A percentile compares a stretch with the other conserved stretches of the same genome.
Evolutionary conservation across 1,284 basidiomycete species (phyloP).

Genomic region (Ceratobasidium papillatum): DNA sequence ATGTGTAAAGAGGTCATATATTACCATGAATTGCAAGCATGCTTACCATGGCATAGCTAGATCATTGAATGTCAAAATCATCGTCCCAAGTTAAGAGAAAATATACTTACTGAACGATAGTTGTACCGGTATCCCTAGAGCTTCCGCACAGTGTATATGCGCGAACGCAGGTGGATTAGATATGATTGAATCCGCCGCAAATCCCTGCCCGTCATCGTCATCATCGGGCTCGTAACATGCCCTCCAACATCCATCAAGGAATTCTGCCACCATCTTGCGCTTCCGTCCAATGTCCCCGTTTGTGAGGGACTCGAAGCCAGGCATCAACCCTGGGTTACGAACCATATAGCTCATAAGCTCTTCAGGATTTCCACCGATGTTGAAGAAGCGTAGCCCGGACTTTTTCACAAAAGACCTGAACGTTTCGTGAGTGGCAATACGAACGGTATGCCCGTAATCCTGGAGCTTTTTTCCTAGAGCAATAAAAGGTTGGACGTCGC

Average conservation of each 20-base stretch:
- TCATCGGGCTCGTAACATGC: conserved; percentile 61
- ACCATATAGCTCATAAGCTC: conserved; percentile 71
- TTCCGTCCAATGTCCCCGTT: conserved; percentile 62
- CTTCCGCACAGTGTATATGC: conserved; percentile 71
- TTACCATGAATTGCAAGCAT: not conserved
- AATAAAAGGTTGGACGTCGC: conserved; percentile 76
- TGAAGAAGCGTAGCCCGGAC: conserved; percentile 63
- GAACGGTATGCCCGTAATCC: conserved; percentile 65
- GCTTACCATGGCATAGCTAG: conserved; percentile 74
- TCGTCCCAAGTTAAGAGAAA: not conserved
- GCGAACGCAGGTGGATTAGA: conserved; percentile 72
- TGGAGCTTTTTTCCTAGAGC: conserved; percentile 66
- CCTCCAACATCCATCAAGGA: conserved; percentile 67
- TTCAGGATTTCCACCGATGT: conserved; percentile 66
- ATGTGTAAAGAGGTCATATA: not conserved
- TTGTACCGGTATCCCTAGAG: conserved; percentile 66
- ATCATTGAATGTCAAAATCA: conserved; percentile 25
- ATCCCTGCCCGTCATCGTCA: conserved; percentile 55
- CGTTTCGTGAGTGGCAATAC: conserved; percentile 72
- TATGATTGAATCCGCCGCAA: conserved; percentile 70
- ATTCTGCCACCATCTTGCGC: conserved; percentile 60
- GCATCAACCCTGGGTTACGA: conserved; percentile 64
- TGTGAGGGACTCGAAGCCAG: conserved; percentile 59
- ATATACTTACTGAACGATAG: conserved; percentile 63
- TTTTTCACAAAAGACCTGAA: conserved; percentile 66